These are phyloP conservation scores for Naematelia encephala DNA, from an alignment of 768 basidiomycete genomes.

Conservation along the genomic window DNA sequence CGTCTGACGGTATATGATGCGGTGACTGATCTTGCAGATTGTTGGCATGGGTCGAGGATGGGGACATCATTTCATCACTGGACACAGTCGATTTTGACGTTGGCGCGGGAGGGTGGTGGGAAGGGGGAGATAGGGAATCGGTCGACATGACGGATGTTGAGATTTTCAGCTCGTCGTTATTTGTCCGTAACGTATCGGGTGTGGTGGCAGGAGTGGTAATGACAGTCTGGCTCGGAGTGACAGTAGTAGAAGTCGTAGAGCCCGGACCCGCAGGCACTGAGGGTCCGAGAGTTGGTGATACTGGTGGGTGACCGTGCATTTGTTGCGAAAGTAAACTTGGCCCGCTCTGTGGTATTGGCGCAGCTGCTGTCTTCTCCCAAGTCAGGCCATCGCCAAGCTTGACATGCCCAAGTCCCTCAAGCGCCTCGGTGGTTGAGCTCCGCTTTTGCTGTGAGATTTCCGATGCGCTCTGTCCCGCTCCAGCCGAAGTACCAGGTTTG, in stretches of 20 bases:
- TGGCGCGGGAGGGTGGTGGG: conserved; percentile 4
- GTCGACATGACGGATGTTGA: conserved; percentile 46
- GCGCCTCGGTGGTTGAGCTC: conserved; percentile 56
- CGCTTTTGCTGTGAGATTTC: background rate
- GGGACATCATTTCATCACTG: conserved; percentile 23
- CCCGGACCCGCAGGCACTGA: conserved; percentile 10
- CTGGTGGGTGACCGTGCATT: conserved; percentile 43
- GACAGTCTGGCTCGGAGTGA: conserved; percentile 31
- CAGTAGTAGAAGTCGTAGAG: conserved; percentile 25
- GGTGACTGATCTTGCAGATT: conserved; percentile 40
- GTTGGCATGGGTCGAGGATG: conserved; percentile 44
- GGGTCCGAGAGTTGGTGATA: conserved; percentile 12
- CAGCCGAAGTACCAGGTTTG: conserved; percentile 10
- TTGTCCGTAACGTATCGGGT: conserved; percentile 21
- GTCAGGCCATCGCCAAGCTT: conserved; percentile 46
- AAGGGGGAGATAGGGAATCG: conserved; percentile 33
- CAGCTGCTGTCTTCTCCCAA: conserved; percentile 46
- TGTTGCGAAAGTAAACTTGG: conserved; percentile 74
- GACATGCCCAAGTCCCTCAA: conserved; percentile 54
- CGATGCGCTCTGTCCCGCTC: background rate
- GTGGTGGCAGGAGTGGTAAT: conserved; percentile 45
- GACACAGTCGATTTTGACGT: conserved; percentile 23
- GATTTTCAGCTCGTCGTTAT: conserved; percentile 29
- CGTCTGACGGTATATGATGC: conserved; percentile 37
- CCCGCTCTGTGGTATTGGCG: conserved; percentile 51